A percentile compares a stretch with the other conserved stretches of the same genome.
Evolutionary conservation across 352 stramenopile species (phyloP).

Genomic region (Globisporangium polare): DNA sequence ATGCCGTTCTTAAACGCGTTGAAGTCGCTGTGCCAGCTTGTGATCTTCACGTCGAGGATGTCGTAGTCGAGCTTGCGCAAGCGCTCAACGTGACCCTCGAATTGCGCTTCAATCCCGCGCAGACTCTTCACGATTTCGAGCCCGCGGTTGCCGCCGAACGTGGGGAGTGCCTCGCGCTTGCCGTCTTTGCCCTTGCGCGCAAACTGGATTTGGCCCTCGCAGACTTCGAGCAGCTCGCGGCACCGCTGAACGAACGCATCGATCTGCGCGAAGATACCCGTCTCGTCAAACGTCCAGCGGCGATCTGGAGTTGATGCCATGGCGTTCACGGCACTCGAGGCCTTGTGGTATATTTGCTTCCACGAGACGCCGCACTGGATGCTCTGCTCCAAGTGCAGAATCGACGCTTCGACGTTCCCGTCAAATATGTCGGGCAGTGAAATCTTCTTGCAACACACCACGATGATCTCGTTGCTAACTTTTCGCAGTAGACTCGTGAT

Average conservation of each 20-base stretch:
- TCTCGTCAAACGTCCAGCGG: slow-evolving; percentile 92
- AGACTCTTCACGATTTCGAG: slow-evolving; percentile 92
- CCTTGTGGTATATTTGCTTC: slow-evolving; percentile 88
- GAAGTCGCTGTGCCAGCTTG: slow-evolving; percentile 94
- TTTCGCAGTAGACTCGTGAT: slow-evolving; percentile 92
- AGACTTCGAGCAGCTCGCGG: slow-evolving; percentile 93
- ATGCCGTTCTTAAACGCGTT: slow-evolving; percentile 95
- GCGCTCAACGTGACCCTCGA: slow-evolving; percentile 88
- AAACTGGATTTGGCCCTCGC: slow-evolving; percentile 95
- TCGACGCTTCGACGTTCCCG: slow-evolving; percentile 89
- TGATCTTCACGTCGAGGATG: slow-evolving; percentile 94
- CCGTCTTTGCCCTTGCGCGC: slow-evolving; percentile 77
- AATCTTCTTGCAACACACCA: slow-evolving; percentile 87
- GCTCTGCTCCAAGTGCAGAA: slow-evolving; percentile 88
- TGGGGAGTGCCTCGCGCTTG: slow-evolving; percentile 64
- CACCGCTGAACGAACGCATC: slow-evolving; percentile 96
- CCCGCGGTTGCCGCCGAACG: slow-evolving; percentile 91
- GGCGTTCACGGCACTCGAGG: slow-evolving; percentile 55
- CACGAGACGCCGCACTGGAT: slow-evolving; percentile 91
- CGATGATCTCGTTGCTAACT: slow-evolving; percentile 94
- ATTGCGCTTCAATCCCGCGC: slow-evolving; percentile 90
- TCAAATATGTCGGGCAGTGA: slow-evolving; percentile 90
- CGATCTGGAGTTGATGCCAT: slow-evolving; percentile 40
- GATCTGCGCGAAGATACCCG: slow-evolving; percentile 94
- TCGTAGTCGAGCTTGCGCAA: slow-evolving; percentile 91